Base-by-base conservation (phyloP, 2,329 filamentous ascomycete species). In the Colletotrichum sp. region DNA sequence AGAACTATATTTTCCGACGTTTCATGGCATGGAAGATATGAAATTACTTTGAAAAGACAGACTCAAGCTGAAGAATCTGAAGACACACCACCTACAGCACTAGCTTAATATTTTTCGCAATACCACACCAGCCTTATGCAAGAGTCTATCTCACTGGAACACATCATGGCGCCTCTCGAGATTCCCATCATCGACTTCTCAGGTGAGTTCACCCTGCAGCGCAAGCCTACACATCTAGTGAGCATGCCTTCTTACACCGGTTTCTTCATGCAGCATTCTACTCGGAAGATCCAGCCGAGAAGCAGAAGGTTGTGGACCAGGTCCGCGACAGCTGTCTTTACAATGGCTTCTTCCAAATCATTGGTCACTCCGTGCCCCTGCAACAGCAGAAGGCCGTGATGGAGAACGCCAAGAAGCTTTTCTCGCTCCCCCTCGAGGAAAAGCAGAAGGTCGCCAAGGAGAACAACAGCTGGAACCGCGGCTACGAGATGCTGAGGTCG, bases 311-410 rank as follows among this genome's bases (percentile, higher is more conserved):
- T 2, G 80, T 86, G 5, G 74, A 82, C 1, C 82, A 86, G 62
- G 82, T 89, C 36, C 83, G 86, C 8, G 78, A 82, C 34, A 86
- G 86, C 66, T 89, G 87, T 77, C 80, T 84, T 21, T 81, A 86
- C 82, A 78, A 89, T 83, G 89, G 89, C 6, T 91, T 91, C 81
- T 90, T 91, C 82, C 88, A 90, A 78, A 85, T 91, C 66, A 83
- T 84, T 9, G 87, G 87, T 9, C 89, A 91, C 78, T 82, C 85
- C 5, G 84, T 91, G 6, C 80, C 87, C 2, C 76, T 82, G 7
- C 73, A 79, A 6, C 80, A 88, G 18, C 88, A 88, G 77, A 77
- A 84, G 12, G 80, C 80, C 3, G 84, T 87, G 3, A 83, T 91
- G 73, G 77, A 84, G 18, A 83, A 84, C 4, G 83, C 86, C 16